A percentile compares a stretch with the other conserved stretches of the same genome.
Conservation (phyloP, 2,329 filamentous ascomycete genomes). For the Xylariaceae sp. region DNA sequence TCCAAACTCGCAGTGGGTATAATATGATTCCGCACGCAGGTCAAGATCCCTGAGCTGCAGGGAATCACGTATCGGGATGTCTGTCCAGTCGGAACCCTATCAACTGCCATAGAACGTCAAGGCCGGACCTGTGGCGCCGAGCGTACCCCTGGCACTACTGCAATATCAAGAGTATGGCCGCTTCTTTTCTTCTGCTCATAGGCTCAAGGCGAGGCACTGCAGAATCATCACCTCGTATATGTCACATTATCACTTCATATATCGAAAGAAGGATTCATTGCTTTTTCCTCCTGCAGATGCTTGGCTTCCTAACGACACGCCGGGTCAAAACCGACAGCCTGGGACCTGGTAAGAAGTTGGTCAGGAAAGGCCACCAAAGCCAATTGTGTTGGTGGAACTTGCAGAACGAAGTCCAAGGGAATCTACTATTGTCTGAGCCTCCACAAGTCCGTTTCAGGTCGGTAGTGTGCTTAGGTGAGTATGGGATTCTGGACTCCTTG, state of each 20-base stretch:
- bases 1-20: conserved; percentile 13
- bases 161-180: conserved; percentile 6
- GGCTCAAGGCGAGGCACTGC: conserved; percentile 15
- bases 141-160: conserved; percentile 16
- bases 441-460: background rate
- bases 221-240: conserved; percentile 21
- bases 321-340: conserved; percentile 21
- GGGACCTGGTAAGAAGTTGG: conserved; percentile 16
- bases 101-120: conserved; percentile 13
- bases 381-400: conserved; percentile 4
- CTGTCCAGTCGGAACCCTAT: conserved; percentile 17
- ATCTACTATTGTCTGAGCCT: conserved; percentile 5
- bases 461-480: background rate
- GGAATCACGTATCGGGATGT: conserved; percentile 14
- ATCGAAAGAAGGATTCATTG: conserved; percentile 11
- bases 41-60: conserved; percentile 4
- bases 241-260: conserved; percentile 20
- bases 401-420: background rate
- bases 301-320: conserved; percentile 13
- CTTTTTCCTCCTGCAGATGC: conserved; percentile 6
- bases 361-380: conserved; percentile 1
- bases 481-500: background rate
- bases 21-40: background rate
- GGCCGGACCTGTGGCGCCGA: conserved; percentile 16
- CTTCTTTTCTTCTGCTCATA: conserved; percentile 10